Conservation (phyloP, 2,329 filamentous ascomycete species). For the Arthrinium phaeospermum region DNA sequence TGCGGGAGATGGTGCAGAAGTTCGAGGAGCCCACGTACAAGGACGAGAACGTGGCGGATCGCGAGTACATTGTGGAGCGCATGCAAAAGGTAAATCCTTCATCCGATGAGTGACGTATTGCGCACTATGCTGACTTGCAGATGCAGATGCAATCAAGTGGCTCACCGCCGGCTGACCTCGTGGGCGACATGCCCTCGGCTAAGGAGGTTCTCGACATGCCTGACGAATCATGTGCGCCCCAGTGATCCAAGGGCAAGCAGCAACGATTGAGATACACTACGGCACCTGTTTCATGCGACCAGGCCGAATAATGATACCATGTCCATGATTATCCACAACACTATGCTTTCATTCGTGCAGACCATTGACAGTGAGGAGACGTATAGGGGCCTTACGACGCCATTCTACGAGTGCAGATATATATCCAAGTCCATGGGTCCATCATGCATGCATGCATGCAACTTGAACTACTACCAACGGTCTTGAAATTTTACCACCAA, state of each 20-base stretch:
- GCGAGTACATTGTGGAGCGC: conserved; percentile 92
- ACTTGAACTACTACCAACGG: not conserved
- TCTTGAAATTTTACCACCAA: not conserved
- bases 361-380: not conserved
- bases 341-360: not conserved
- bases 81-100: conserved; percentile 85
- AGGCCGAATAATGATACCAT: conserved; percentile 15
- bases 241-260: conserved; percentile 47
- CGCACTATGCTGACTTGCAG: conserved; percentile 26
- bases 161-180: conserved; percentile 86
- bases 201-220: conserved; percentile 71
- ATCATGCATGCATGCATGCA: too few relatives aligned
- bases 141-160: conserved; percentile 94
- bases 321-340: not conserved
- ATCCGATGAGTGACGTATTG: too few relatives aligned
- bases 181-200: conserved; percentile 86
- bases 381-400: not conserved
- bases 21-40: conserved; percentile 85
- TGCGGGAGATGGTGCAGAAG: conserved; percentile 84
- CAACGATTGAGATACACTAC: not conserved
- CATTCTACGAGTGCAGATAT: not conserved
- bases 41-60: conserved; percentile 80
- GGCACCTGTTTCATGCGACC: conserved; percentile 9
- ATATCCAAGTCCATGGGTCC: not conserved
- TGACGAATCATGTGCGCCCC: conserved; percentile 67